Base-by-base conservation (phyloP, 768 basidiomycete genomes). In the Hydnomerulius pinastri region DNA sequence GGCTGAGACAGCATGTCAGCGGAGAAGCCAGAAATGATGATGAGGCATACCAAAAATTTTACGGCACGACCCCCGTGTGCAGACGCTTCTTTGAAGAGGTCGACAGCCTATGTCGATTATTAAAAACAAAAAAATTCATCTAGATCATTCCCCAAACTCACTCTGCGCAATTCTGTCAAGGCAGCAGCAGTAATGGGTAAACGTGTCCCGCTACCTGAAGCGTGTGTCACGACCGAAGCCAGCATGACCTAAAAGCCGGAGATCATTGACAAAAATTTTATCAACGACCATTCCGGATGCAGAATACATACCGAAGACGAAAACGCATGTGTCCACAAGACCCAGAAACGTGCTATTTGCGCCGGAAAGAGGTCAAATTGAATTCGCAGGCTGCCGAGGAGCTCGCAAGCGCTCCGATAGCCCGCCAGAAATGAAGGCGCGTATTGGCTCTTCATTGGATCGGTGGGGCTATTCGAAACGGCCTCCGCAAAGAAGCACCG, bases 401-500 rank as follows among this genome's bases (percentile, higher is more conserved):
- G 74, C 20, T 78, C 80, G 55, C 81, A 86, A 32, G 83, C 85
- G 57, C 82, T 82, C 30, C 80, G 77, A 63, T 85, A 86, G 6
- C 83, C 85, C 8, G 85, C 83, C 33, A 87, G 69, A 65, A 86
- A 85, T 4, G 83, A 84, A 4, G 82, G 79, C 6, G 81, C 83
- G 56, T 82, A 87, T 48, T 73, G 79, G 56, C 82, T 85, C 64
- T 78, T 80, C 66, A 90, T 79, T 20, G 88, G 88, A 64, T 89
- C 81, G 5, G 68, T 66, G 4, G 88, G 81, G 50, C 79, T 78
- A 43, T 79, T 85, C 20, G 77, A 74, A 29, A 90, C 75, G 3
- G 86, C 87, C 60, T 87, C 83, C 4, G 86, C 83, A 56, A 90
- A 87, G 73, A 86, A 89, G 57, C 84, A 82, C 13, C 87, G 83